phyloP scores from a whole-genome alignment of 768 basidiomycete genomes.

The Mrakia frigida region DNA sequence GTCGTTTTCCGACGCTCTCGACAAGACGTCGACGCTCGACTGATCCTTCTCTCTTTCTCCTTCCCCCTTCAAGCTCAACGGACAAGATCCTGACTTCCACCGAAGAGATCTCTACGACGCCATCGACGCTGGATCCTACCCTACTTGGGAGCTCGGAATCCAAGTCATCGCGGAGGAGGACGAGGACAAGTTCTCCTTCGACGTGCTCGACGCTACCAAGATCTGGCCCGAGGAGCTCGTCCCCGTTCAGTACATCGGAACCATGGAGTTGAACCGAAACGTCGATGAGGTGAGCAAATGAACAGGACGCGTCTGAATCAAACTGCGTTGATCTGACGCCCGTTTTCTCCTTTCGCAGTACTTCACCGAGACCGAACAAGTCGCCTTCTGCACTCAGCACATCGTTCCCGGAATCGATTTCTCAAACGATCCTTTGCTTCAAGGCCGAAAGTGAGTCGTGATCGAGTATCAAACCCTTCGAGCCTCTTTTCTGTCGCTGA shows the following conservation, averaged over 20 bases:
- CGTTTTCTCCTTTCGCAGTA: constrained; percentile 42
- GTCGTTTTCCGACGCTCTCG: not conserved
- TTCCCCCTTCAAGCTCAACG: constrained; percentile 37
- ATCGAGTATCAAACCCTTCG: constrained; percentile 50
- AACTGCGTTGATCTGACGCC: not conserved
- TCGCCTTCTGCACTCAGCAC: constrained; percentile 71
- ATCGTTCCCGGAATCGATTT: constrained; percentile 53
- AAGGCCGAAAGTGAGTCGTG: constrained; percentile 57
- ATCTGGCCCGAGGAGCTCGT: constrained; percentile 79
- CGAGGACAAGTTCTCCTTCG: constrained; percentile 80
- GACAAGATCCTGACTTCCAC: constrained; percentile 88
- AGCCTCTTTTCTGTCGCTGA: constrained; percentile 47
- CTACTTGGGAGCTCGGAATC: constrained; percentile 75
- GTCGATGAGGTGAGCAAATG: constrained; percentile 34
- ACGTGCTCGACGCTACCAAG: constrained; percentile 42
- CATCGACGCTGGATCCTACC: constrained; percentile 62
- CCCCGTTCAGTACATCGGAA: constrained; percentile 70
- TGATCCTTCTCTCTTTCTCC: not conserved
- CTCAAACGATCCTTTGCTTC: constrained; percentile 64
- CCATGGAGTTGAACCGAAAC: constrained; percentile 53
- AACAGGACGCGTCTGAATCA: constrained; percentile 12
- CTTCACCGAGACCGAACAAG: constrained; percentile 83
- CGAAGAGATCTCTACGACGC: constrained; percentile 81
- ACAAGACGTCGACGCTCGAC: too few relatives aligned
- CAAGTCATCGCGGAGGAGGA: constrained; percentile 64